These are phyloP conservation scores for Hevea brasiliensis DNA, from an alignment of 345 rosid species.

Conservation along the genomic window DNA sequence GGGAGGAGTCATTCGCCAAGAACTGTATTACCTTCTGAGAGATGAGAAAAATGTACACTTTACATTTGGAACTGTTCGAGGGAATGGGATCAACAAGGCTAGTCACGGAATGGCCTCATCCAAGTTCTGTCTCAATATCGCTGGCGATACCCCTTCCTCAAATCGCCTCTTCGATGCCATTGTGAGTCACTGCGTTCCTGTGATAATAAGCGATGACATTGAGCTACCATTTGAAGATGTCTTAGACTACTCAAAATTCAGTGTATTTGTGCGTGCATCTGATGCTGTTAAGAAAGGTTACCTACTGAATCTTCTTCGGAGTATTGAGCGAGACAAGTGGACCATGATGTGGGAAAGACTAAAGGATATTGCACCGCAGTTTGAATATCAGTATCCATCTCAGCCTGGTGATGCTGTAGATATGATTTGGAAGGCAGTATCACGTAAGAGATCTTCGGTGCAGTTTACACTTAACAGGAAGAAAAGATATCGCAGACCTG, in stretches of 20 bases:
- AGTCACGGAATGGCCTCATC: conserved; percentile 86
- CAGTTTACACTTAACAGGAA: conserved; percentile 48
- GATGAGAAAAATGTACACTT: conserved; percentile 89
- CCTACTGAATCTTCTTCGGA: conserved; percentile 64
- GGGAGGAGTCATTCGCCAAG: conserved; percentile 86
- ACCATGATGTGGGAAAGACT: conserved; percentile 70
- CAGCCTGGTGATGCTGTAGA: conserved; percentile 73
- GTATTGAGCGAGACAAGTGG: conserved; percentile 57
- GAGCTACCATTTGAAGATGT: conserved; percentile 94
- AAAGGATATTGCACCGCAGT: conserved; percentile 54
- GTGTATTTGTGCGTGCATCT: conserved; percentile 63
- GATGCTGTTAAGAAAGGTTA: conserved; percentile 70
- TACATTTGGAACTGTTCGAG: conserved; percentile 64
- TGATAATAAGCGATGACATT: conserved; percentile 78
- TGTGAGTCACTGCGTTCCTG: conserved; percentile 84
- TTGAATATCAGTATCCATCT: conserved; percentile 78
- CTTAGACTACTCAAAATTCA: conserved; percentile 76
- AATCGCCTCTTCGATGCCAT: conserved; percentile 90
- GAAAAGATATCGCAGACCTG: conserved; percentile 56
- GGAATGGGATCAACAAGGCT: conserved; percentile 62
- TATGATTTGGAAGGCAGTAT: conserved; percentile 84
- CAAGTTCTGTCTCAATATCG: conserved; percentile 85
- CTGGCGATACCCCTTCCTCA: conserved; percentile 95
- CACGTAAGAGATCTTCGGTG: conserved; percentile 50
- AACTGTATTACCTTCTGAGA: conserved; percentile 79